Base-by-base conservation (phyloP, 768 basidiomycete genomes). In the Omphalotus guepiniiformis region DNA sequence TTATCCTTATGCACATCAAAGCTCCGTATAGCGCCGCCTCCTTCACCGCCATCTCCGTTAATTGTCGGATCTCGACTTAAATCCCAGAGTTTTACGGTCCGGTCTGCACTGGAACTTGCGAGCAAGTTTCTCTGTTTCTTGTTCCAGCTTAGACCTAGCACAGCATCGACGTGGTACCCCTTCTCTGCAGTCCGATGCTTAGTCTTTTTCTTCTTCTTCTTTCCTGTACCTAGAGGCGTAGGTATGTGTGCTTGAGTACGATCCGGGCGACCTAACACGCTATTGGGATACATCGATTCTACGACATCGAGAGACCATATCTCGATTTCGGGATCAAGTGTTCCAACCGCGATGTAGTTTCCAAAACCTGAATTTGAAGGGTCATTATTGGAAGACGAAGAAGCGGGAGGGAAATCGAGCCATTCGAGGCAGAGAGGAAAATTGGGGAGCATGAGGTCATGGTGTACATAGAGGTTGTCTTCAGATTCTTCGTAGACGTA, bases 381-480 rank as follows among this genome's bases (percentile, higher is more conserved):
- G 49, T 63, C 53, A 36, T 63, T 62, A 44, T 64, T 49, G 56
- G 64, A 53, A 50, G 69, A 54, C 22, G 74, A 63, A 48, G 83
- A 68, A 50, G 83, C 67, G 19, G 92, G 89, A n/a, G 85, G 79
- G 65, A 93, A 97, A 63, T 98, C 91, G 50, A 97, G 84, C 96
- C 96, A 99, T 74, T 99, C 96, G 49, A 99, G 88, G 58, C 95
- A 98, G 49, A 99, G 85, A 7, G 96, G 96, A 66, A 97, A 93
- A 54, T 91, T 92, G 53, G 95, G 93, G 25, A 99, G 79, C 84
- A 99, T 91, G 63, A 97, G 77, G 64, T 99, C 96, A 66, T 99
- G 96, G 63, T 98, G 96, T 30, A 87, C 88, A 62, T 93, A 98
- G 35, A 98, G 79, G 62, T 91, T 92, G 62, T 93, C 91, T 68